Evolutionary conservation across 306 rosid genomes (phyloP).

Genomic region (Fagus crenata): DNA sequence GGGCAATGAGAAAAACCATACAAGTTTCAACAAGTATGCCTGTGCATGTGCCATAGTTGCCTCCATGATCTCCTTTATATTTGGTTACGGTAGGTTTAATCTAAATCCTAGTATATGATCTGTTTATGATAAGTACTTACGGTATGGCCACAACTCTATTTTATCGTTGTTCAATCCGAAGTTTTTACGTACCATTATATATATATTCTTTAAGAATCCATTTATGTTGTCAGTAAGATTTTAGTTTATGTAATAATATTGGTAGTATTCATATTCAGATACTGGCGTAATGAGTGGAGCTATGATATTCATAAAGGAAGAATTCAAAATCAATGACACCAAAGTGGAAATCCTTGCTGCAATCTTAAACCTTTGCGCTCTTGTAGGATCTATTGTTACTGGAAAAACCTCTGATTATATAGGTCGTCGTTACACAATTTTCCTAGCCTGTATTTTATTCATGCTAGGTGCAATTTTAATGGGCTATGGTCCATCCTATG

Average conservation of each 20-base stretch:
- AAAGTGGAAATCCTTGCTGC: conserved; percentile 75
- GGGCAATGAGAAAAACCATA: conserved; percentile 3
- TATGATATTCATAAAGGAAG: conserved; percentile 71
- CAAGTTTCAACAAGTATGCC: conserved; percentile 51
- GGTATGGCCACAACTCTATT: not conserved
- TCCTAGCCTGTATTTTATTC: conserved; percentile 55
- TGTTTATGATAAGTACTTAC: not conserved
- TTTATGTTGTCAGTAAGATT: too few relatives aligned
- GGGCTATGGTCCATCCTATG: conserved; percentile 78
- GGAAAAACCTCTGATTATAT: conserved; percentile 79
- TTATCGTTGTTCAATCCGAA: too few relatives aligned
- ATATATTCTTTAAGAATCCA: too few relatives aligned
- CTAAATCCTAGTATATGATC: too few relatives aligned
- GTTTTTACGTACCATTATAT: too few relatives aligned
- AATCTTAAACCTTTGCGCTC: conserved; percentile 68
- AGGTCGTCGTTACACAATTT: conserved; percentile 80
- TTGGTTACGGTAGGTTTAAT: conserved; percentile 33
- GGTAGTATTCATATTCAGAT: conserved; percentile 49
- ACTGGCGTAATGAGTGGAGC: conserved; percentile 99
- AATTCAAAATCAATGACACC: conserved; percentile 58
- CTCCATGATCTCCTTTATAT: conserved; percentile 51
- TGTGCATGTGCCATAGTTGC: conserved; percentile 49
- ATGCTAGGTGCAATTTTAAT: conserved; percentile 61
- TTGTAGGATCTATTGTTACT: conserved; percentile 55
- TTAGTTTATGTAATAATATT: too few relatives aligned